Evolutionary conservation across 768 basidiomycete species (phyloP).

Genomic region (Phlegmacium glaucopus): DNA sequence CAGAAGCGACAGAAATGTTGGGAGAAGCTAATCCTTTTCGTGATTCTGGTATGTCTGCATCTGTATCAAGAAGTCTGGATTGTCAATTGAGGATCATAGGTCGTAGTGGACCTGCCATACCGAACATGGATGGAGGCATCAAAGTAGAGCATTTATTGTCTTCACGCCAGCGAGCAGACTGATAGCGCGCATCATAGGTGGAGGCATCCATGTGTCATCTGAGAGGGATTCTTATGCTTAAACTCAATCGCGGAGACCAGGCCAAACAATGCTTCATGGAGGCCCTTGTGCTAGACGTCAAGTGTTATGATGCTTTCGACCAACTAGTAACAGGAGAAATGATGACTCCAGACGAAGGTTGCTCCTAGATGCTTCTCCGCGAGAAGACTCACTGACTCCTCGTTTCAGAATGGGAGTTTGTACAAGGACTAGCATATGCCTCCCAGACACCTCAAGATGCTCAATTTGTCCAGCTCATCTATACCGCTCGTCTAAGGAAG

Average conservation of each 20-base stretch:
- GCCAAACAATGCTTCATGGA: constrained; percentile 97
- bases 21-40: constrained; percentile 91
- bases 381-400: neutral
- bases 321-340: constrained; percentile 89
- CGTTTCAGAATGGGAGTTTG: constrained; percentile 88
- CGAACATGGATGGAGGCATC: constrained; percentile 88
- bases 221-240: constrained; percentile 90
- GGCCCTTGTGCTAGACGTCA: constrained; percentile 89
- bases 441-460: constrained; percentile 87
- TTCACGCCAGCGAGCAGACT: neutral
- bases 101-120: constrained; percentile 65
- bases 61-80: neutral
- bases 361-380: constrained; percentile 6
- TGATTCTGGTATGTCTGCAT: constrained; percentile 47
- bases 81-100: constrained; percentile 30
- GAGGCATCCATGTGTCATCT: constrained; percentile 98
- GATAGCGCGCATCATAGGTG: constrained; percentile 46
- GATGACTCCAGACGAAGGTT: constrained; percentile 95
- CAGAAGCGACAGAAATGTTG: constrained; percentile 87
- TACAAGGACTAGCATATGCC: constrained; percentile 77
- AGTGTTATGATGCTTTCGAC: constrained; percentile 95
- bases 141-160: constrained; percentile 51
- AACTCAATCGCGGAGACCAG: constrained; percentile 84
- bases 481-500: constrained; percentile 88
- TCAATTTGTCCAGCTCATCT: constrained; percentile 89